Evolutionary conservation across 352 stramenopile genomes (phyloP).

Genomic region (Globisporangium nodosum): DNA sequence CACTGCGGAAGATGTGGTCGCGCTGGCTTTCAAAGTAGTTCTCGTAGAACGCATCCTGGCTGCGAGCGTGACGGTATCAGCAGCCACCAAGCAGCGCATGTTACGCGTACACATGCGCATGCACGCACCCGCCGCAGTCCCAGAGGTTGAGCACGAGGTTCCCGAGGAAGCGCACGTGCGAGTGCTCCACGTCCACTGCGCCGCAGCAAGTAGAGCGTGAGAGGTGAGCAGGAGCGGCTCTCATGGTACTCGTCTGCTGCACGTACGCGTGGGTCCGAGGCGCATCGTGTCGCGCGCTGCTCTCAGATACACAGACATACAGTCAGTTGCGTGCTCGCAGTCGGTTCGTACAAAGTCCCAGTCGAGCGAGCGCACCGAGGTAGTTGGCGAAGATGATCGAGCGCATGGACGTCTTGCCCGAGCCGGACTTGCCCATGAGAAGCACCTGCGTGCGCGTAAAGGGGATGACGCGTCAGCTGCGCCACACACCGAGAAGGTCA

Average conservation of each 20-base stretch:
- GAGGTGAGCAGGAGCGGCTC: not conserved
- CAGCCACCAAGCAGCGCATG: not conserved
- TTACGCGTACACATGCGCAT: constrained; percentile 3
- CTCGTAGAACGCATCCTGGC: constrained; percentile 99
- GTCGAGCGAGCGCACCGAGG: constrained; percentile 52
- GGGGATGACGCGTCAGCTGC: not conserved
- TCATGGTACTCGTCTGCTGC: not conserved
- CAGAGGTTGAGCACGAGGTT: constrained; percentile 99
- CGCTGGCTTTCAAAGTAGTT: constrained; percentile 99
- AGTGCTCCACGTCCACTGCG: constrained; percentile 90
- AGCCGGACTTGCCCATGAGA: constrained; percentile 94
- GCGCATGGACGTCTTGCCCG: constrained; percentile 99
- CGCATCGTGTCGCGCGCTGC: constrained; percentile 95
- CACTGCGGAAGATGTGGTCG: constrained; percentile 98
- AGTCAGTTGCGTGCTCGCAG: not conserved
- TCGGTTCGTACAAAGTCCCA: not conserved
- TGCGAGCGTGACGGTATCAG: constrained; percentile 11
- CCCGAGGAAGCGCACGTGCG: constrained; percentile 94
- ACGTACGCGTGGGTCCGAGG: constrained; percentile 90
- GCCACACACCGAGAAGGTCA: not conserved
- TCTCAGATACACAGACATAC: not conserved
- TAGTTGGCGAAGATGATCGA: constrained; percentile 99
- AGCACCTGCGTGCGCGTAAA: constrained; percentile 46
- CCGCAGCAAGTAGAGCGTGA: not conserved
- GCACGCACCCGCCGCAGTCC: constrained; percentile 95